Conservation (phyloP, 352 stramenopile genomes). For the Globisporangium sylvaticum region DNA sequence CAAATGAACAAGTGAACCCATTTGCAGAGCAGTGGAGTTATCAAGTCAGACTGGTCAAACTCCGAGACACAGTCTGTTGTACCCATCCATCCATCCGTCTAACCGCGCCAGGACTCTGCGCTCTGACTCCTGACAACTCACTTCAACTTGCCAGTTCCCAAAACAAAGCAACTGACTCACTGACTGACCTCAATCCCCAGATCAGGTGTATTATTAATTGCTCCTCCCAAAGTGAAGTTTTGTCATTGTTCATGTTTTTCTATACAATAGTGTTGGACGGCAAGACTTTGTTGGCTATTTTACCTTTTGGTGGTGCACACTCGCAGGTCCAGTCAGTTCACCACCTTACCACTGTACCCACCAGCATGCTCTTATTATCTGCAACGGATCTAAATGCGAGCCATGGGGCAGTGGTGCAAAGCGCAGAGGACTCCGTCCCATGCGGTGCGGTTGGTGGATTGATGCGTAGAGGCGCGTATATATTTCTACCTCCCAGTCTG, state of each 20-base stretch:
- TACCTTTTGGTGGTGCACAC: neutral
- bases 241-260: no score
- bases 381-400: neutral
- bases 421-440: neutral
- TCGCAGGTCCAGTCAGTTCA: neutral
- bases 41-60: neutral
- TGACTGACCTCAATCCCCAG: neutral
- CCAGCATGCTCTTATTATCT: neutral
- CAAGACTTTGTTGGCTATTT: neutral
- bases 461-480: neutral
- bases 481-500: neutral
- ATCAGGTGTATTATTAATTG: neutral
- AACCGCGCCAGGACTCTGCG: neutral
- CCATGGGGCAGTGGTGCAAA: neutral
- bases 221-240: neutral
- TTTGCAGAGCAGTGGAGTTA: neutral
- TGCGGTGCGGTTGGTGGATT: no score
- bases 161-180: neutral
- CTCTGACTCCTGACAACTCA: neutral
- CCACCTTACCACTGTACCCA: neutral
- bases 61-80: neutral
- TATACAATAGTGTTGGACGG: no score
- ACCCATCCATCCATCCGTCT: conserved; percentile 9
- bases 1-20: neutral
- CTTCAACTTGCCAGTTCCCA: conserved; percentile 3